phyloP scores from a whole-genome alignment of 106 monocot species.

The Allium fistulosum region DNA sequence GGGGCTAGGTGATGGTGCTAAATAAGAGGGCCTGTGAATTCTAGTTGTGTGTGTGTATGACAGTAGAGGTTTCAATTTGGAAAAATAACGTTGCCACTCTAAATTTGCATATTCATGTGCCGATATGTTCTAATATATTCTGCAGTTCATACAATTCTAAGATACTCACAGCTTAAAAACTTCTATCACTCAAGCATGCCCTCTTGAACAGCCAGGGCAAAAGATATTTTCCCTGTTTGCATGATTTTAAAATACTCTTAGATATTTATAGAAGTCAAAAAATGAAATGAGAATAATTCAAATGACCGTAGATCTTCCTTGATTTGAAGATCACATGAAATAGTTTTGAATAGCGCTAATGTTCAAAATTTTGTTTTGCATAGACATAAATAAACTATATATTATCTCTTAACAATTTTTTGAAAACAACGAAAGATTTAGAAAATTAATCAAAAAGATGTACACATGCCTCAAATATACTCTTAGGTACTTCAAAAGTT shows the following conservation, averaged over 20 bases:
- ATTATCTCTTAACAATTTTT: slow-evolving; percentile 86
- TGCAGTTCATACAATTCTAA: slow-evolving; percentile 91
- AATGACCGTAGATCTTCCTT: not conserved
- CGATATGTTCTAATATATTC: slow-evolving; percentile 27
- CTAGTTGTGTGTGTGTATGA: slow-evolving; percentile 83
- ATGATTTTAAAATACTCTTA: not conserved
- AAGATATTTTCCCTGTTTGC: slow-evolving; percentile 29
- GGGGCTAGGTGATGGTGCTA: too few relatives aligned
- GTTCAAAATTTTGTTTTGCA: not conserved
- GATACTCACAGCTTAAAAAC: slow-evolving; percentile 76
- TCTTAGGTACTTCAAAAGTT: too few relatives aligned
- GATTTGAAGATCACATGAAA: too few relatives aligned
- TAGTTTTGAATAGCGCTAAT: not conserved
- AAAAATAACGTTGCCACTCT: too few relatives aligned
- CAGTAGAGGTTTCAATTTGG: slow-evolving; percentile 68
- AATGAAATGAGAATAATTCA: not conserved
- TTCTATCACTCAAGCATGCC: slow-evolving; percentile 36
- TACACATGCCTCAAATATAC: too few relatives aligned
- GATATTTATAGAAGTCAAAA: not conserved
- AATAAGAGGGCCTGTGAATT: too few relatives aligned
- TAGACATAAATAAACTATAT: slow-evolving; percentile 48
- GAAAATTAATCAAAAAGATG: too few relatives aligned
- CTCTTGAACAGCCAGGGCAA: slow-evolving; percentile 21
- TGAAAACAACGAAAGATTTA: slow-evolving; percentile 71
- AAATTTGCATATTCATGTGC: too few relatives aligned